Evolutionary conservation across 179 eudicot species (phyloP), one percentile per base, ranked within the genome.

Genomic region (Amaranthus tricolor): DNA sequence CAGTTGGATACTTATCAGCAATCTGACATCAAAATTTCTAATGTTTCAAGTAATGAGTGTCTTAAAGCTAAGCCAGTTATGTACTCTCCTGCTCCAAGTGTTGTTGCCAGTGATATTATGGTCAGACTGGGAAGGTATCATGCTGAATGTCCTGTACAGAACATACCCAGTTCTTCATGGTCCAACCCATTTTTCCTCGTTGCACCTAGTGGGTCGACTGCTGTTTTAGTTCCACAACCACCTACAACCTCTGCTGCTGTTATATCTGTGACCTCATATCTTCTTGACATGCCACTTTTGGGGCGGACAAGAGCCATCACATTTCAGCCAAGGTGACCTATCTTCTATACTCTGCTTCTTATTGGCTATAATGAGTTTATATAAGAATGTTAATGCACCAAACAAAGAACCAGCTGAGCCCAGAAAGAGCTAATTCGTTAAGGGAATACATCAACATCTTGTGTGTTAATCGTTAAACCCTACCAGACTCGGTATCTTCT

Each of bases 231-330:
- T 78, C 97, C 98, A 70, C 91, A 87, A 51, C 82, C 88, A 67
- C 89, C 91, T 69, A 70, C 76, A 63, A 82, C 72, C 74, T 79
- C 89, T 71, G 96, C 89, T 44, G 85, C 89, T 72, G 66, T 88
- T 49, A 65, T 96, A 80, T 93, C 99, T 84, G 98, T 93, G 82
- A 82, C 92, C 40, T 88, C 97, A 64, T 86, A 87, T 82, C 85
- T 90, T 51, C 86, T 90, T 76, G 88, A 86, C 80, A 91, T 89
- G 59, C 96, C 94, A 50, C 87, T 91, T 64, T 85, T 91, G 70
- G 97, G 94, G 16, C 87, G 87, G 79, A 93, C 98, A 71, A 96
- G 95, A 83, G 89, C 93, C 76, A 87, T 96, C 66, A 87, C 92
- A 43, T 93, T 96, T 80, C 98, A 96, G 77, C 99, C 97, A 51